Percentiles rank a stretch among this genome's conserved stretches.
Conservation (phyloP, 176 grass and related monocot genomes). For the Avena sativa region DNA sequence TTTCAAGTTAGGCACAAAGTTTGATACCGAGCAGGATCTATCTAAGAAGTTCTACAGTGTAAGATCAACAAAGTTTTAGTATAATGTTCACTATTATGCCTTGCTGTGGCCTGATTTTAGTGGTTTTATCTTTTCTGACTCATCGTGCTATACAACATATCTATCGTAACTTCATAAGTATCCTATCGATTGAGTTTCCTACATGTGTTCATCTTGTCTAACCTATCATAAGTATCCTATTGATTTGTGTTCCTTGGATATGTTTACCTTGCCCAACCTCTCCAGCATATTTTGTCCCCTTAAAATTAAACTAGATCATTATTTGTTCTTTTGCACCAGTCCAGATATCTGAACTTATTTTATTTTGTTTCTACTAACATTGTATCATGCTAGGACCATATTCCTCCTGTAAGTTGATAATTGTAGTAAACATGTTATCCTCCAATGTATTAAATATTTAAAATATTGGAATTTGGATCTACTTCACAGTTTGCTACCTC, state of each 20-base stretch:
- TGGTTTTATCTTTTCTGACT: slow-evolving; percentile 7
- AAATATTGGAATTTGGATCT: slow-evolving; percentile 38
- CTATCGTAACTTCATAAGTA: slow-evolving; percentile 19
- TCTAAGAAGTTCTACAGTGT: slow-evolving; percentile 88
- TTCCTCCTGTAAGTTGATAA: background rate
- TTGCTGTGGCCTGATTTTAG: background rate
- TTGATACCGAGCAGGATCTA: slow-evolving; percentile 66
- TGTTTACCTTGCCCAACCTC: background rate
- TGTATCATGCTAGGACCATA: slow-evolving; percentile 27
- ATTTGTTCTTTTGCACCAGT: slow-evolving; percentile 4
- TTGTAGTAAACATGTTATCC: slow-evolving; percentile 36
- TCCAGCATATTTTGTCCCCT: slow-evolving; percentile 16
- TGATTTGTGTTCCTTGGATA: background rate
- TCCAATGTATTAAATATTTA: slow-evolving; percentile 18
- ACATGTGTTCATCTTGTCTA: slow-evolving; percentile 8
- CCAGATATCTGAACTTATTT: slow-evolving; percentile 1
- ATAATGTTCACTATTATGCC: slow-evolving; percentile 19
- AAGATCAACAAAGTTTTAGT: slow-evolving; percentile 45
- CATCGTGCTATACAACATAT: slow-evolving; percentile 24
- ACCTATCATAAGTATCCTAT: background rate
- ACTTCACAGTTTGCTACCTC: slow-evolving; percentile 24
- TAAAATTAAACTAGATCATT: background rate
- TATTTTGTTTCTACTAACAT: slow-evolving; percentile 18
- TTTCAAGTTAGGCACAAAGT: slow-evolving; percentile 51
- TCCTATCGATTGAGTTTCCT: background rate